Evolutionary conservation across 2,329 filamentous ascomycete species (phyloP).

Genomic region (Davidsoniella neocaledoniae): DNA sequence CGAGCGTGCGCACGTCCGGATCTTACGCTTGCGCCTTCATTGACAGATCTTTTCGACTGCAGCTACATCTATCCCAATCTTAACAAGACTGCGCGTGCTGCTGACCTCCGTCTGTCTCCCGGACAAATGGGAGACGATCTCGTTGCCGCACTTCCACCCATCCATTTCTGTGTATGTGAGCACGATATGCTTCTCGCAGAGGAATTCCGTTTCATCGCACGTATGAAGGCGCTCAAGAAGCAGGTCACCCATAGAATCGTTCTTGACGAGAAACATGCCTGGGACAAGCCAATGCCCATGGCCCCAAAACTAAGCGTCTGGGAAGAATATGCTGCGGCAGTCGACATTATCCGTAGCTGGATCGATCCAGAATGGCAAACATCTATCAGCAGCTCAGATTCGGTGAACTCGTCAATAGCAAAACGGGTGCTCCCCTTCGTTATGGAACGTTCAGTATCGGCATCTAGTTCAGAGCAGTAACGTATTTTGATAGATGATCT

Average conservation of each 20-base stretch:
- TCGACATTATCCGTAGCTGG: constrained; percentile 26
- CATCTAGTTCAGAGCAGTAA: too few species aligned
- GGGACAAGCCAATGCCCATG: constrained; percentile 31
- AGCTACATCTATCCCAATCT: constrained; percentile 41
- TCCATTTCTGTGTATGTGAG: constrained; percentile 46
- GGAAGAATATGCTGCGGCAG: constrained; percentile 30
- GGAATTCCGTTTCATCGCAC: constrained; percentile 42
- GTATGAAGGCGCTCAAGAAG: constrained; percentile 25
- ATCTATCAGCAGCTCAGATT: not conserved
- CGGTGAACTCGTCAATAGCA: not conserved
- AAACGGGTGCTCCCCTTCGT: constrained; percentile 4
- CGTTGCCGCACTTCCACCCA: constrained; percentile 33
- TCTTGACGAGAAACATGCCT: constrained; percentile 29
- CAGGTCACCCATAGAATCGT: constrained; percentile 28
- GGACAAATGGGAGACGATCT: constrained; percentile 36
- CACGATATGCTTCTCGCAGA: constrained; percentile 48
- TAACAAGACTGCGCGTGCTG: constrained; percentile 25
- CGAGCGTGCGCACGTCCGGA: constrained; percentile 37
- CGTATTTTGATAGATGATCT: not conserved
- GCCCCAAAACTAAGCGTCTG: constrained; percentile 26
- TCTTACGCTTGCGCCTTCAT: constrained; percentile 36
- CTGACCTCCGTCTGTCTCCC: constrained; percentile 39
- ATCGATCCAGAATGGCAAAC: constrained; percentile 19
- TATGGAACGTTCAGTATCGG: not conserved
- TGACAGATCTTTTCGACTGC: constrained; percentile 47